phyloP scores from a whole-genome alignment of 73 alveolate species.

The Tetrahymena elliotti region DNA sequence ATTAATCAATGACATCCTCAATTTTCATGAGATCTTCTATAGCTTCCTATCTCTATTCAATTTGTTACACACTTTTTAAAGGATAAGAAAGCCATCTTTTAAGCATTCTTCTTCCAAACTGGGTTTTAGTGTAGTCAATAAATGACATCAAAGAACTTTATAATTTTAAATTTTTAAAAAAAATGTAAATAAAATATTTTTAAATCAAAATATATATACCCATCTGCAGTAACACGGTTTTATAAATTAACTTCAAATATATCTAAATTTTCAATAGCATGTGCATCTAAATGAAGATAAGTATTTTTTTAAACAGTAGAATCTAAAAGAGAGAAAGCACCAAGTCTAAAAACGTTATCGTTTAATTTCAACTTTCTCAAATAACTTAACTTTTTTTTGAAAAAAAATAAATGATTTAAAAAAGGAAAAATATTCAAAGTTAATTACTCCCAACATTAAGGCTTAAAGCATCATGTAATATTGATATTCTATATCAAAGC shows the following conservation, averaged over 20 bases:
- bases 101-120: constrained; percentile 72
- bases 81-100: constrained; percentile 87
- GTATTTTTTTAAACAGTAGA: background rate
- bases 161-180: constrained; percentile 47
- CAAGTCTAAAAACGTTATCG: constrained; percentile 25
- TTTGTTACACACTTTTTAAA: constrained; percentile 47
- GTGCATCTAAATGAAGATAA: constrained; percentile 44
- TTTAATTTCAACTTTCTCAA: constrained; percentile 6
- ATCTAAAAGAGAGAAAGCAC: constrained; percentile 5
- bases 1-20: constrained; percentile 51
- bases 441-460: background rate
- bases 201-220: background rate
- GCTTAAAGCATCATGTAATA: background rate
- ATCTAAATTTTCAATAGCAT: constrained; percentile 67
- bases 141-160: constrained; percentile 38
- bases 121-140: constrained; percentile 45
- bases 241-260: constrained; percentile 62
- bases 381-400: background rate
- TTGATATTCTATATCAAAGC: background rate
- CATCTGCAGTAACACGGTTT: constrained; percentile 19
- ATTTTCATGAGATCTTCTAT: constrained; percentile 72
- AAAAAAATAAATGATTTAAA: too few relatives aligned
- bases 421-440: background rate
- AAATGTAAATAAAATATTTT: constrained; percentile 1
- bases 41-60: constrained; percentile 78